Percentiles rank a stretch among this genome's conserved stretches.
phyloP scores from a whole-genome alignment of 306 rosid genomes.

The Arachis hypogaea region DNA sequence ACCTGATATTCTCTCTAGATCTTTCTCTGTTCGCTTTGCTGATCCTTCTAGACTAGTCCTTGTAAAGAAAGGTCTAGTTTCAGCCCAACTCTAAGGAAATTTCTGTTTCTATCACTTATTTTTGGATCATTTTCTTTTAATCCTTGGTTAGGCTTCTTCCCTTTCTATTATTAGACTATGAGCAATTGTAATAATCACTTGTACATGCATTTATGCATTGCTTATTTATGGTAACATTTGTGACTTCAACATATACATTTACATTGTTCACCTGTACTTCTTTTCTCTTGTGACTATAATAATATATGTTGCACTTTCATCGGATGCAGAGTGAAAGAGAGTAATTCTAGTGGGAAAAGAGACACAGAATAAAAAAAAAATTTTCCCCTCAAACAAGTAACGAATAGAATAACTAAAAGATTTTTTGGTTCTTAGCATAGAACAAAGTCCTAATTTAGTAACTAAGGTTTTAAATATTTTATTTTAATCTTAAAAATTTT shows the following conservation, averaged over 20 bases:
- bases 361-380: too few species aligned
- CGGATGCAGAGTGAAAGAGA: neutral
- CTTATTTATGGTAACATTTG: neutral
- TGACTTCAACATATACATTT: neutral
- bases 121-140: neutral
- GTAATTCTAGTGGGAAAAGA: neutral
- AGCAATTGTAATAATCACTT: neutral
- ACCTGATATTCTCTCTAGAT: constrained; percentile 49
- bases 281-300: too few species aligned
- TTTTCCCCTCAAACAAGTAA: constrained; percentile 5
- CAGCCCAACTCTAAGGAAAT: constrained; percentile 20
- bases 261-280: too few species aligned
- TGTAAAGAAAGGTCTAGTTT: constrained; percentile 30
- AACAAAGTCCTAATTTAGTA: too few species aligned
- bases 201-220: neutral
- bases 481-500: too few species aligned
- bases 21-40: constrained; percentile 51
- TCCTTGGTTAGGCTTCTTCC: neutral
- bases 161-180: neutral
- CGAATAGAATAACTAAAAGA: neutral
- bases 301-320: too few species aligned
- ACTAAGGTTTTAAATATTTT: too few species aligned
- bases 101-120: neutral
- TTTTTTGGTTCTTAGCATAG: too few species aligned
- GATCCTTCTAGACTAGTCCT: constrained; percentile 51